phyloP scores from a whole-genome alignment of 495 filamentous ascomycete species.

The Diplogelasinospora grovesii region DNA sequence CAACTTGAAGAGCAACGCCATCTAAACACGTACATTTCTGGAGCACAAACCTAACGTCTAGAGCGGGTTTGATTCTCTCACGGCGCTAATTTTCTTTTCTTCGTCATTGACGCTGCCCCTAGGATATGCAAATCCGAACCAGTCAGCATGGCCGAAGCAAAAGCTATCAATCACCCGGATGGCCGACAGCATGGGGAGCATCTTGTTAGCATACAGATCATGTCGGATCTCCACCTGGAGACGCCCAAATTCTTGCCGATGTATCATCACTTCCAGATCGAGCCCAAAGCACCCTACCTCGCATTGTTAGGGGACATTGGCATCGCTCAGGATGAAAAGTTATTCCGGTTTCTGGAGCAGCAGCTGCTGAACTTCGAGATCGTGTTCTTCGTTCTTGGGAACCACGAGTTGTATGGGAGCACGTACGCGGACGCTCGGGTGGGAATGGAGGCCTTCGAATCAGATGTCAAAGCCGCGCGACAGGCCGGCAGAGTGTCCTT shows the following conservation, averaged over 20 bases:
- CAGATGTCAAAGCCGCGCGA: too few relatives aligned
- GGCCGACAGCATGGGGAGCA: too few relatives aligned
- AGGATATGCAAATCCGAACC: too few relatives aligned
- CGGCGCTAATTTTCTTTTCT: too few relatives aligned
- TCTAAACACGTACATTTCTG: too few relatives aligned
- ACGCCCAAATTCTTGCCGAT: constrained; percentile 20
- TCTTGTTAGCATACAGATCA: constrained; percentile 43
- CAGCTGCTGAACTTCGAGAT: constrained; percentile 40
- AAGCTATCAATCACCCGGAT: too few relatives aligned
- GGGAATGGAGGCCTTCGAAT: constrained; percentile 18
- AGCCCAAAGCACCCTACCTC: constrained; percentile 41
- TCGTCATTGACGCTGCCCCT: too few relatives aligned
- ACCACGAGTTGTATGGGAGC: constrained; percentile 49
- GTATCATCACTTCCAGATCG: constrained; percentile 44
- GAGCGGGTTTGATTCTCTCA: too few relatives aligned
- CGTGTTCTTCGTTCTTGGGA: constrained; percentile 50
- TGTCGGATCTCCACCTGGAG: constrained; percentile 55
- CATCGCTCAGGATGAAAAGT: constrained; percentile 26
- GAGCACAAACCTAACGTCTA: too few relatives aligned
- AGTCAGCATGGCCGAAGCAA: too few relatives aligned
- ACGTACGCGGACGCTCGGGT: constrained; percentile 25
- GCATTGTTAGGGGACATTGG: constrained; percentile 55
- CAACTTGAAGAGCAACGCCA: too few relatives aligned
- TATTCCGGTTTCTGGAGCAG: constrained; percentile 33
- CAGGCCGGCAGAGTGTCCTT: constrained; percentile 6